Percentiles rank a stretch among this genome's conserved stretches.
phyloP scores from a whole-genome alignment of 2,329 filamentous ascomycete genomes.

The Ophiostoma ulmi region DNA sequence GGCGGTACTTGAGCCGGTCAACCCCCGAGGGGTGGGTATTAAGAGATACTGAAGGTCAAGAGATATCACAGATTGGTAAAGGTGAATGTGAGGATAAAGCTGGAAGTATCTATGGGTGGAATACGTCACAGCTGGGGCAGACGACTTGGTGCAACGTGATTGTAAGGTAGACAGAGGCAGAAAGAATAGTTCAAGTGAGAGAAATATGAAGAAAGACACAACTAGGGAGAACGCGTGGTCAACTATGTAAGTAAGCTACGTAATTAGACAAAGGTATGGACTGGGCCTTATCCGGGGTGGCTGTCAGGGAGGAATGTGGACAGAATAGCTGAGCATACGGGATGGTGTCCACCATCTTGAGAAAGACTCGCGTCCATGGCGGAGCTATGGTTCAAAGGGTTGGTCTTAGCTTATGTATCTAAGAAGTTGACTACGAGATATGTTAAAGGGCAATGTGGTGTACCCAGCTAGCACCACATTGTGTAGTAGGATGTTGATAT shows the following conservation, averaged over 20 bases:
- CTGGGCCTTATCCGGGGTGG: not conserved
- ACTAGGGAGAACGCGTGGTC: not conserved
- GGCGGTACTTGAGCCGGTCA: no score
- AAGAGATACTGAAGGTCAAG: not conserved
- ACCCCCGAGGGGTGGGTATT: not conserved
- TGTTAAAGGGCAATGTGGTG: not conserved
- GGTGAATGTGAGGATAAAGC: not conserved
- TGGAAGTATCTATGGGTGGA: not conserved
- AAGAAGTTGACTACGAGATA: not conserved
- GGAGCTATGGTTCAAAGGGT: not conserved
- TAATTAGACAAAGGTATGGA: not conserved
- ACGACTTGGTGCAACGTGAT: not conserved
- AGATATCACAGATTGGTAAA: not conserved
- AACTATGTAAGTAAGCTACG: not conserved
- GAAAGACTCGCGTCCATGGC: constrained; percentile 8
- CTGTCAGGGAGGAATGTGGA: constrained; percentile 3
- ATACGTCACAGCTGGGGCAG: not conserved
- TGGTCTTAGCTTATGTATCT: not conserved
- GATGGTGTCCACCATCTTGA: constrained; percentile 4
- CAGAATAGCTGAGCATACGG: not conserved
- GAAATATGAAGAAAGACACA: not conserved
- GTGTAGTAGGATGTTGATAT: not conserved
- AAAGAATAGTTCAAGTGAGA: not conserved
- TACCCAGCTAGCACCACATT: not conserved
- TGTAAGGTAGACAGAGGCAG: not conserved